A percentile compares a stretch with the other conserved stretches of the same genome.
phyloP scores from a whole-genome alignment of 2,329 filamentous ascomycete species.

The Colletotrichum cuscutae region DNA sequence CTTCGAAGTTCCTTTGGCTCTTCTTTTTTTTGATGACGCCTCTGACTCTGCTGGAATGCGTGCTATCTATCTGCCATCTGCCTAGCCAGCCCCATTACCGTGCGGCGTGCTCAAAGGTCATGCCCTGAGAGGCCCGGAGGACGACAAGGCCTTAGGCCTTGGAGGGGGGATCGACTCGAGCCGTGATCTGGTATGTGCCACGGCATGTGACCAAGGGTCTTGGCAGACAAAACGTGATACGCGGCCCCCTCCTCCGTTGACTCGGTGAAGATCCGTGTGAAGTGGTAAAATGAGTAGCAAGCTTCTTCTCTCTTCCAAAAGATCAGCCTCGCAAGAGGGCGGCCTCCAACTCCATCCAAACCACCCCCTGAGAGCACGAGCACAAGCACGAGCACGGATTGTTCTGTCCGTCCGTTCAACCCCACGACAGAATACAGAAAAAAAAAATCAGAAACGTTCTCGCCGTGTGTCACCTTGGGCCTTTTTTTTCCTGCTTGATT shows the following conservation, averaged over 20 bases:
- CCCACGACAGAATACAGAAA: too few species aligned
- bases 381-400: not conserved
- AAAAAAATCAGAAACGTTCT: too few species aligned
- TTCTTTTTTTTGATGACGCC: not conserved
- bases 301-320: not conserved
- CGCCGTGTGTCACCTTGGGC: too few species aligned
- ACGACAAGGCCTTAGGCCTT: not conserved
- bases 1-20: not conserved
- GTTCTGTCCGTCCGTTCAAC: not conserved
- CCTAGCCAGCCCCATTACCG: too few species aligned
- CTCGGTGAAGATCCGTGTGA: not conserved
- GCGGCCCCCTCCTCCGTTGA: slow-evolving; percentile 8
- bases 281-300: not conserved
- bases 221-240: slow-evolving; percentile 12
- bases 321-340: not conserved
- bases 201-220: slow-evolving; percentile 15
- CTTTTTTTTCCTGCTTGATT: not conserved
- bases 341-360: not conserved
- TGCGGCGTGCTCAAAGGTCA: not conserved
- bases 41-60: not conserved
- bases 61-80: not conserved
- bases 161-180: not conserved
- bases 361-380: too few species aligned
- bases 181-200: not conserved
- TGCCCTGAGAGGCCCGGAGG: not conserved